phyloP scores from a whole-genome alignment of 2,329 filamentous ascomycete species.

The Penicillium brevicompactum region DNA sequence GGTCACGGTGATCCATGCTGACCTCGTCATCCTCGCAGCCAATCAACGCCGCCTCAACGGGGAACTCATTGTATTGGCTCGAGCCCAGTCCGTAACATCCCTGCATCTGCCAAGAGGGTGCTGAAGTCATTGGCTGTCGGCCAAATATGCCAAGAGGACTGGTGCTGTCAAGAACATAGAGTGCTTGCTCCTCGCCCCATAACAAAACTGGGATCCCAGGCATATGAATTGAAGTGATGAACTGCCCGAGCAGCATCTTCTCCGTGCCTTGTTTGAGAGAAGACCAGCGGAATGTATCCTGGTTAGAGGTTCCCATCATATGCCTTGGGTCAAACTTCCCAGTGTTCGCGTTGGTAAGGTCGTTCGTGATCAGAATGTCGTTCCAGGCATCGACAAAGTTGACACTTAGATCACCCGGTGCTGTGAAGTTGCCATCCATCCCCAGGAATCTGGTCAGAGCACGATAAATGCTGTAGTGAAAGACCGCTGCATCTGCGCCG shows the following conservation, averaged over 20 bases:
- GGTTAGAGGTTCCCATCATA: slow-evolving; percentile 65
- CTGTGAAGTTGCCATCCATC: slow-evolving; percentile 53
- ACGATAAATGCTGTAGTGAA: slow-evolving; percentile 61
- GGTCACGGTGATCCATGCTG: slow-evolving; percentile 63
- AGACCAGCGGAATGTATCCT: slow-evolving; percentile 68
- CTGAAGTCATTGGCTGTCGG: slow-evolving; percentile 62
- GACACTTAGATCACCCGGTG: slow-evolving; percentile 51
- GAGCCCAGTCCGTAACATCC: slow-evolving; percentile 62
- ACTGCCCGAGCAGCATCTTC: slow-evolving; percentile 59
- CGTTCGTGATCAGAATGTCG: slow-evolving; percentile 56
- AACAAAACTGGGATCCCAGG: slow-evolving; percentile 62
- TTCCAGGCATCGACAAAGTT: slow-evolving; percentile 57
- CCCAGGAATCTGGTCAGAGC: slow-evolving; percentile 57
- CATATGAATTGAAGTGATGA: slow-evolving; percentile 60
- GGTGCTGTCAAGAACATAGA: slow-evolving; percentile 65
- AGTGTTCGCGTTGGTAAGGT: slow-evolving; percentile 59
- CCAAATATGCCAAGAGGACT: slow-evolving; percentile 67
- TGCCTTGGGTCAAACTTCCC: slow-evolving; percentile 65
- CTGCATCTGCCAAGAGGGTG: slow-evolving; percentile 64
- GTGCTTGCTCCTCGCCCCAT: slow-evolving; percentile 70
- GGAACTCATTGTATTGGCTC: slow-evolving; percentile 61
- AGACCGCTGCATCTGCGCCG: slow-evolving; percentile 58
- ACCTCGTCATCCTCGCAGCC: slow-evolving; percentile 61
- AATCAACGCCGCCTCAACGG: slow-evolving; percentile 52
- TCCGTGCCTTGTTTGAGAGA: slow-evolving; percentile 57